Percentiles rank a stretch among this genome's conserved stretches.
Evolutionary conservation across 441 rosid genomes (phyloP).

Genomic region (Erodium texanum): DNA sequence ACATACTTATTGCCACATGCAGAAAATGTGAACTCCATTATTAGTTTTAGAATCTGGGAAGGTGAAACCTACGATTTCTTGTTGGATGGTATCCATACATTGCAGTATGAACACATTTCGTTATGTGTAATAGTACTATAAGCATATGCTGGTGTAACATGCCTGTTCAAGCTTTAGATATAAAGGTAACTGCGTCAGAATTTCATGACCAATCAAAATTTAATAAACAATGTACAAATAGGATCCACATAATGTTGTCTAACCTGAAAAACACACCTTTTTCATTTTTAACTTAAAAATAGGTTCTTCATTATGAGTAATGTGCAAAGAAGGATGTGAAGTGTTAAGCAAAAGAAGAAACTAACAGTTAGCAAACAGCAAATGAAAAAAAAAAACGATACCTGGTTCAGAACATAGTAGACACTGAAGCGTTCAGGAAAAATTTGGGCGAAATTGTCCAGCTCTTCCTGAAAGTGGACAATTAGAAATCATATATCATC

Average conservation of each 20-base stretch:
- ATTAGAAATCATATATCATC: neutral
- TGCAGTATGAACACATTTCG: neutral
- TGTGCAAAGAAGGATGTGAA: neutral
- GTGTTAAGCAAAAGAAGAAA: neutral
- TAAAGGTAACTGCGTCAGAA: neutral
- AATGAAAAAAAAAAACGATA: conserved; percentile 7
- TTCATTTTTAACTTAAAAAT: neutral
- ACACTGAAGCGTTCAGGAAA: conserved; percentile 30
- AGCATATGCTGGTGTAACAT: neutral
- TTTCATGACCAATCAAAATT: neutral
- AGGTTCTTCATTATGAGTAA: neutral
- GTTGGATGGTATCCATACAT: neutral
- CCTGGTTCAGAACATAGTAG: conserved; percentile 39
- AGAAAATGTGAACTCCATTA: no score
- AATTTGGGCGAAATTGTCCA: conserved; percentile 24
- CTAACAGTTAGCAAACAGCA: neutral
- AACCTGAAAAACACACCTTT: conserved; percentile 2
- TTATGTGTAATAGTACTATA: neutral
- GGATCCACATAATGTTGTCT: neutral
- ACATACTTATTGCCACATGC: no score
- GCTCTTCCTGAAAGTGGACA: conserved; percentile 31
- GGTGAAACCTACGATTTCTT: no score
- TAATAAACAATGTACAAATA: neutral
- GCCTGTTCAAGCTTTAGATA: neutral
- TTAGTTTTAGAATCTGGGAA: no score